Conservation (phyloP, 2,329 filamentous ascomycete species). For the Penicillium paneum region DNA sequence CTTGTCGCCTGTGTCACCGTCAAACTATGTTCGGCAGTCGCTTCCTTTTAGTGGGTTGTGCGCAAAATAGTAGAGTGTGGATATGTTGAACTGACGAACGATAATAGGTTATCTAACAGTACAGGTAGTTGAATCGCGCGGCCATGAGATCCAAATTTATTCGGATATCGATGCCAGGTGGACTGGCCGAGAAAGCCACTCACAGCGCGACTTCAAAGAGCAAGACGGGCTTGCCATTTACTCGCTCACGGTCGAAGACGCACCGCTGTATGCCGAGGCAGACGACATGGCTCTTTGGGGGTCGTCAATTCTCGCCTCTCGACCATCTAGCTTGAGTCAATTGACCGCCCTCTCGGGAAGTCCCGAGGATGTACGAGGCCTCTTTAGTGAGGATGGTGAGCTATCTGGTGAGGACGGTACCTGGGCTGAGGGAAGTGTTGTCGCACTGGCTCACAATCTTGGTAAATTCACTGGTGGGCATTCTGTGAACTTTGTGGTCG, state of each 20-base stretch:
- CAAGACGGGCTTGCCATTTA: slow-evolving; percentile 31
- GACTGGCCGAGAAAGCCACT: slow-evolving; percentile 35
- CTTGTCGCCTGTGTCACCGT: slow-evolving; percentile 45
- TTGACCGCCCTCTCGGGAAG: slow-evolving; percentile 34
- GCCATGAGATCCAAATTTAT: slow-evolving; percentile 40
- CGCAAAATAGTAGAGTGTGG: not conserved
- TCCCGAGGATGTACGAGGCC: slow-evolving; percentile 24
- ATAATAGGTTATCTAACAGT: slow-evolving; percentile 42
- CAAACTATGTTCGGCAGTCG: slow-evolving; percentile 44
- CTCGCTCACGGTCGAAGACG: slow-evolving; percentile 32
- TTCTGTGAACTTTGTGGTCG: slow-evolving; percentile 43
- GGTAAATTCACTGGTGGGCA: slow-evolving; percentile 27
- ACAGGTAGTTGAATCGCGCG: slow-evolving; percentile 24
- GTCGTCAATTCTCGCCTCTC: slow-evolving; percentile 41
- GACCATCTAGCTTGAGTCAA: slow-evolving; percentile 22
- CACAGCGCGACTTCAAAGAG: slow-evolving; percentile 24
- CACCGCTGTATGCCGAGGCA: slow-evolving; percentile 34
- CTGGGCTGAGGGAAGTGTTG: slow-evolving; percentile 32
- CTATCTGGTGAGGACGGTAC: slow-evolving; percentile 23
- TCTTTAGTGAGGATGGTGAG: slow-evolving; percentile 33
- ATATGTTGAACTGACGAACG: slow-evolving; percentile 6
- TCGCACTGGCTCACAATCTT: slow-evolving; percentile 42
- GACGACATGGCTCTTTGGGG: slow-evolving; percentile 45
- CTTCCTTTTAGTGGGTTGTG: slow-evolving; percentile 40
- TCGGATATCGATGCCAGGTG: slow-evolving; percentile 46